Base-by-base conservation (phyloP, 805 yeast genomes). In the Metschnikowia vanudenii region DNA sequence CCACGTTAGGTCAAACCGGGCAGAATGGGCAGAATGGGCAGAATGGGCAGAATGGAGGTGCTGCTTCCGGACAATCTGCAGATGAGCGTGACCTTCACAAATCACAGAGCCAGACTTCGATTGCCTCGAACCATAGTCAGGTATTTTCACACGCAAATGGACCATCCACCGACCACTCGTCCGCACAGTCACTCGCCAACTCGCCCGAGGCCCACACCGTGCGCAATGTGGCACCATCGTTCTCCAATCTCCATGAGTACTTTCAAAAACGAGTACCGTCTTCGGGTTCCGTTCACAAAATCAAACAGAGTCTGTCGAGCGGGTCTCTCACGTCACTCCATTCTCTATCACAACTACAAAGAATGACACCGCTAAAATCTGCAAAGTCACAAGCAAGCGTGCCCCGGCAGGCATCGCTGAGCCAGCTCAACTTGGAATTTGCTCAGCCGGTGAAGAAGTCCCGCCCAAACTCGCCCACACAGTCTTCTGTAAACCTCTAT, bases 391-490 rank as follows among this genome's bases (percentile, higher is more conserved):
- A 37, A 16, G 32, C 38, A 34, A 28, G 29, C 26, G 38, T 44
- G 31, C 47, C 47, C 3, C 31, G 47, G 19, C 47, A 61, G 40
- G 50, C 45, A 16, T 62, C 71, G 41, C 63, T 65, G 47, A 63
- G 64, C 30, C 66, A 60, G 57, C 61, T 65, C 43, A 69, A 68
- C 56, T 52, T 69, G 35, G 76, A 71, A 55, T 70, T 69, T 41
- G 60, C 56, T 39, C 65, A 58, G 46, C 59, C 61, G 16, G 39
- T 46, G 26, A 76, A 74, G 60, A 73, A 70, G 55, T 73, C 78
- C 13, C 62, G 80, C 50, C 80, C 80, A 26, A 74, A 67, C 56
- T 74, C 79, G 10, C 81, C 81, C 18, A 61, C 57, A 3, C 56
- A 41, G 34, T 36, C 58, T 3, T 37, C 50, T 12, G 41, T 46